phyloP scores from a whole-genome alignment of 2,329 filamentous ascomycete species.

The Harringtonia lauricola region DNA sequence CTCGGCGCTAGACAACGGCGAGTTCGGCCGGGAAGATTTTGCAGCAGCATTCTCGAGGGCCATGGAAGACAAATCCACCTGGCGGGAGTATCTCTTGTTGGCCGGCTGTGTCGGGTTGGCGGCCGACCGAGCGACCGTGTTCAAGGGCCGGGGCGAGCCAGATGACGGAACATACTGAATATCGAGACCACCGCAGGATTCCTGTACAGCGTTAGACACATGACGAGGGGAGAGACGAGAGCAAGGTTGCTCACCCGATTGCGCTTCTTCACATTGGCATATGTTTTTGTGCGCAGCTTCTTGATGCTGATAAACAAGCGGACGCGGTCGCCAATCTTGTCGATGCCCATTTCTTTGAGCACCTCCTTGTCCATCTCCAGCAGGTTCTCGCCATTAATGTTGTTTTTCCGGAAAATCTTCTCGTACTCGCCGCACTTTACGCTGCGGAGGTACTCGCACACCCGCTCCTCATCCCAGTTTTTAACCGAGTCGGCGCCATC shows the following conservation, averaged over 20 bases:
- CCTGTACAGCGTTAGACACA: constrained; percentile 33
- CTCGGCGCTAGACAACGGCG: constrained; percentile 45
- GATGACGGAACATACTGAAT: constrained; percentile 49
- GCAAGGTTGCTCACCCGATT: constrained; percentile 52
- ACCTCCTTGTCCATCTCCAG: constrained; percentile 96
- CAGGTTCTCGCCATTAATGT: constrained; percentile 95
- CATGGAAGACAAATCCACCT: constrained; percentile 37
- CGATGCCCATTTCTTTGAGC: constrained; percentile 94
- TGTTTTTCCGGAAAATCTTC: constrained; percentile 70
- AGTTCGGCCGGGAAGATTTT: constrained; percentile 59
- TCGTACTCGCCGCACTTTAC: constrained; percentile 95
- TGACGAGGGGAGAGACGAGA: neutral
- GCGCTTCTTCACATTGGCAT: constrained; percentile 68
- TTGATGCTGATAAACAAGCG: constrained; percentile 81
- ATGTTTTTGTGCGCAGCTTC: constrained; percentile 66
- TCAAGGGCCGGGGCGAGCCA: constrained; percentile 51
- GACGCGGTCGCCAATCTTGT: constrained; percentile 93
- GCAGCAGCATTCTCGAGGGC: constrained; percentile 29
- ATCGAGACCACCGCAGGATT: constrained; percentile 76
- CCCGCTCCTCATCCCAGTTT: constrained; percentile 85
- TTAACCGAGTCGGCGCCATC: constrained; percentile 66
- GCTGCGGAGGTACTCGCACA: constrained; percentile 80
- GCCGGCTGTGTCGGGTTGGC: constrained; percentile 30
- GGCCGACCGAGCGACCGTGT: constrained; percentile 36
- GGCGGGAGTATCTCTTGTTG: constrained; percentile 55